Evolutionary conservation across 179 eudicot species (phyloP).

Genomic region (Silene coronaria): DNA sequence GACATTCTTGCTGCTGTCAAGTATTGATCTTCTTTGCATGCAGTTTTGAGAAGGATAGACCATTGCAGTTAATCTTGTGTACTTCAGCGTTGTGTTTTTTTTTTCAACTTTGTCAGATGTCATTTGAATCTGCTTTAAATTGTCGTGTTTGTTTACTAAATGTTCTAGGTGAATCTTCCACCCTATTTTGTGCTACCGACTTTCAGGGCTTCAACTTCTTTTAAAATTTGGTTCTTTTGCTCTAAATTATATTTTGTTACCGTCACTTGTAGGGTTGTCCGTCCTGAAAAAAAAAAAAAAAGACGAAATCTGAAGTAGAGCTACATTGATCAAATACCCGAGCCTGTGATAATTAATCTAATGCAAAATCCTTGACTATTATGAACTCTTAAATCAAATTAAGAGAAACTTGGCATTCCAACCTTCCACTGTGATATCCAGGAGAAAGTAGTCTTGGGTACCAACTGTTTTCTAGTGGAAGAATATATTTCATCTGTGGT

Average conservation of each 20-base stretch:
- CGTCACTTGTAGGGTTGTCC: too few relatives aligned
- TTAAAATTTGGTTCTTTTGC: neutral
- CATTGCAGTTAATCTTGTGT: neutral
- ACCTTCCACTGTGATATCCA: too few relatives aligned
- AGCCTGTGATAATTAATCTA: too few relatives aligned
- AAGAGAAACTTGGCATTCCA: too few relatives aligned
- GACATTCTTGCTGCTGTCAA: slow-evolving; percentile 65
- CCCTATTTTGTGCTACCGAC: neutral
- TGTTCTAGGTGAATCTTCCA: neutral
- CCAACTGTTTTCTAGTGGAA: too few relatives aligned
- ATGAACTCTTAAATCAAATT: too few relatives aligned
- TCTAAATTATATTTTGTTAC: neutral
- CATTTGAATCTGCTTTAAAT: neutral
- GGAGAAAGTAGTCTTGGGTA: too few relatives aligned
- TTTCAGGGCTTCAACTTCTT: neutral
- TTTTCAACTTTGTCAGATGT: neutral
- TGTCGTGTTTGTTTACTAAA: neutral
- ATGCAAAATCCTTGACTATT: too few relatives aligned
- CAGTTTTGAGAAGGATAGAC: slow-evolving; percentile 22
- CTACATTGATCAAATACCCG: too few relatives aligned
- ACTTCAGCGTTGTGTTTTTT: neutral
- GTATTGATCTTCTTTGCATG: slow-evolving; percentile 32
- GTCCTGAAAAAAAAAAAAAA: too few relatives aligned
- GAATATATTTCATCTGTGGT: too few relatives aligned
- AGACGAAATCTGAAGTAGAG: too few relatives aligned